Percentiles rank a stretch among this genome's conserved stretches.
These are phyloP conservation scores for Blakeslea trispora DNA, from an alignment of 371 early-diverging fungal genomes.

Conservation along the genomic window DNA sequence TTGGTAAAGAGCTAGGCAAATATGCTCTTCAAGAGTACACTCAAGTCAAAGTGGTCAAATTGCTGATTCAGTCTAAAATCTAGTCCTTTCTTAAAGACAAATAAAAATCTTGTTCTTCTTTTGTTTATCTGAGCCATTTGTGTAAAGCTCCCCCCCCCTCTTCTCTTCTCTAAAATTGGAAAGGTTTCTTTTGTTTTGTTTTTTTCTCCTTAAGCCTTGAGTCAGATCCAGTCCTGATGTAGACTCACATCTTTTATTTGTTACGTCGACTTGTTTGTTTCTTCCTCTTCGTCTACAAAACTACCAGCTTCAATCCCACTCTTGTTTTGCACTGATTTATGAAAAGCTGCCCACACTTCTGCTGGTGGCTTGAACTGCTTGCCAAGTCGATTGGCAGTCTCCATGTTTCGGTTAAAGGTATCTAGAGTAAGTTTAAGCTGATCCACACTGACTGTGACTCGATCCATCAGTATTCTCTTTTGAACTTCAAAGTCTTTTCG, in stretches of 20 bases:
- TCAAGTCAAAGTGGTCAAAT: slow-evolving; percentile 65
- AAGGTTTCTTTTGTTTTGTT: too few relatives aligned
- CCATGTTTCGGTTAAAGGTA: not conserved
- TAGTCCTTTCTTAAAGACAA: not conserved
- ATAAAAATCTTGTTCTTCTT: not conserved
- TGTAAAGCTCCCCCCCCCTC: too few relatives aligned
- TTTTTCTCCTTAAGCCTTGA: too few relatives aligned
- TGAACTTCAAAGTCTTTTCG: not conserved
- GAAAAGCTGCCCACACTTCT: not conserved
- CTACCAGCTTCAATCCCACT: not conserved
- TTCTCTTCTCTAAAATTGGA: too few relatives aligned
- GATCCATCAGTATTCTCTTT: not conserved
- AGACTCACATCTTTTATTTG: too few relatives aligned
- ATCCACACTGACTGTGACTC: not conserved
- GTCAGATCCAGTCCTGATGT: too few relatives aligned
- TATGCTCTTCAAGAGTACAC: slow-evolving; percentile 70
- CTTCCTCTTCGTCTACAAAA: not conserved
- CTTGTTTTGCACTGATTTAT: not conserved
- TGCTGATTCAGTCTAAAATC: slow-evolving; percentile 4
- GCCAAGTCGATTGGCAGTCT: not conserved
- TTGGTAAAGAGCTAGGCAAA: slow-evolving; percentile 77
- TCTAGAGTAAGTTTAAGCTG: not conserved
- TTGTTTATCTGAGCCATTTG: too few relatives aligned
- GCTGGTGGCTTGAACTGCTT: not conserved
- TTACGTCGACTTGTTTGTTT: too few relatives aligned